These are phyloP conservation scores for Cucumis melo DNA, from an alignment of 306 rosid species.

Conservation along the genomic window DNA sequence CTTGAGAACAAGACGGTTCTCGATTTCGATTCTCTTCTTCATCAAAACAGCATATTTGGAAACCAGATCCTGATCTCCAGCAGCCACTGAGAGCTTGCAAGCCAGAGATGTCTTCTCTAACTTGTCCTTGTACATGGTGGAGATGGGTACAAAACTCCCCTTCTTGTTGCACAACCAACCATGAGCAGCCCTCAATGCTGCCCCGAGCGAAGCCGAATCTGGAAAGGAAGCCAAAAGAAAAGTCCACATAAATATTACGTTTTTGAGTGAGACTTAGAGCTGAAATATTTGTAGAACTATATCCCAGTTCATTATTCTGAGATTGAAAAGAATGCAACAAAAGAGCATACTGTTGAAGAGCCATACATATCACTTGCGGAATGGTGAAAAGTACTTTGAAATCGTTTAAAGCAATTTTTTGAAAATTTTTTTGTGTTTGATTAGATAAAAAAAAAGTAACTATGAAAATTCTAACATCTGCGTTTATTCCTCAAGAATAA, in stretches of 20 bases:
- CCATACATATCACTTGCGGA: background rate
- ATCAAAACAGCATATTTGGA: slow-evolving; percentile 43
- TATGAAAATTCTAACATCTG: background rate
- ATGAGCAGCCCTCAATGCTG: slow-evolving; percentile 93
- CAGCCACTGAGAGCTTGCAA: slow-evolving; percentile 48
- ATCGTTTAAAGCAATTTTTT: background rate
- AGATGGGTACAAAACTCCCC: slow-evolving; percentile 59
- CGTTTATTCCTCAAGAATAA: too few species aligned
- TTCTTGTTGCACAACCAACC: slow-evolving; percentile 69
- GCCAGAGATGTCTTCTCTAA: slow-evolving; percentile 50
- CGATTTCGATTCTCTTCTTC: slow-evolving; percentile 80
- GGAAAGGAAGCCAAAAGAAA: background rate
- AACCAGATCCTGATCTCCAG: slow-evolving; percentile 43
- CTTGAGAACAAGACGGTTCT: slow-evolving; percentile 57
- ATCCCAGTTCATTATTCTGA: background rate
- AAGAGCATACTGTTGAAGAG: background rate
- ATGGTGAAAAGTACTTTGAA: background rate
- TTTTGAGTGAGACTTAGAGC: background rate
- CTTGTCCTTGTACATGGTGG: slow-evolving; percentile 50
- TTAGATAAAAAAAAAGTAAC: background rate
- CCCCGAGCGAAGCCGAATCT: slow-evolving; percentile 99
- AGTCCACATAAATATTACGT: background rate
- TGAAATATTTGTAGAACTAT: background rate
- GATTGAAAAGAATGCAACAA: background rate
- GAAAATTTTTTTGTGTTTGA: background rate